These are phyloP conservation scores for Orychophragmus violaceus DNA, from an alignment of 345 rosid species.

Conservation along the genomic window DNA sequence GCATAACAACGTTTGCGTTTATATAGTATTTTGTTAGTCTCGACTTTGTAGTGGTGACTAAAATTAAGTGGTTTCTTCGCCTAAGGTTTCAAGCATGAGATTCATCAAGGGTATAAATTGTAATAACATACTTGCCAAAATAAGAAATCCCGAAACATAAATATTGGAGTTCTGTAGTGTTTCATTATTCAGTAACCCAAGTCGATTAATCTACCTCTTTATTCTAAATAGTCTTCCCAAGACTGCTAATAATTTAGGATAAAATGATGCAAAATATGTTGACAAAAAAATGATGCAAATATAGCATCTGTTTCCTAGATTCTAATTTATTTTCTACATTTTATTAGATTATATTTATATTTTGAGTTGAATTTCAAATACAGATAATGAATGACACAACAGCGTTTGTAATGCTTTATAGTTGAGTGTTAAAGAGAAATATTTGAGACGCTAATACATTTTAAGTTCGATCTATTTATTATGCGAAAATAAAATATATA, in stretches of 20 bases:
- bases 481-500: no score
- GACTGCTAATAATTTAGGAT: background rate
- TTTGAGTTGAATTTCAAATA: no score
- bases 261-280: background rate
- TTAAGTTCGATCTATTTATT: no score
- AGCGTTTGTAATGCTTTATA: no score
- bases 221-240: conserved; percentile 6
- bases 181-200: conserved; percentile 2
- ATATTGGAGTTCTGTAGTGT: background rate
- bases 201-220: conserved; percentile 10
- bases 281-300: no score
- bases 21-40: background rate
- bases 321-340: no score
- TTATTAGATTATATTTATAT: no score
- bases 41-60: conserved; percentile 5
- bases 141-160: conserved; percentile 12
- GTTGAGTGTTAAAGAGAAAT: no score
- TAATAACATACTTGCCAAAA: background rate
- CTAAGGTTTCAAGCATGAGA: conserved; percentile 24
- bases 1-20: conserved; percentile 1
- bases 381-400: no score
- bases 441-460: no score
- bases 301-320: no score
- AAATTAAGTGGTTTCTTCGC: conserved; percentile 1
- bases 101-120: background rate